Evolutionary conservation across 768 basidiomycete species (phyloP).

Genomic region (Hypholoma sublateritium): DNA sequence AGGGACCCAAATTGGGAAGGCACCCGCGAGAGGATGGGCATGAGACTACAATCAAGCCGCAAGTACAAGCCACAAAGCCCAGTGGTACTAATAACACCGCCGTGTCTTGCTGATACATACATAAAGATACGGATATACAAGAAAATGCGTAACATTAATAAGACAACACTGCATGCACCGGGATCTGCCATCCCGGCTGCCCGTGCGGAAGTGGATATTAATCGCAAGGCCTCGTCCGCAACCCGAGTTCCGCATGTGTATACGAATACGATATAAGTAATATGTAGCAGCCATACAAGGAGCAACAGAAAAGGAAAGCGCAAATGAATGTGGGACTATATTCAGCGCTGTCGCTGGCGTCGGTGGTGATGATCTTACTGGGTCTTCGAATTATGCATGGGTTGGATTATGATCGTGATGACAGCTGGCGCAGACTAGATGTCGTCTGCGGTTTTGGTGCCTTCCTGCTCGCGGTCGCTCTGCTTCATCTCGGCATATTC

Average conservation of each 20-base stretch:
- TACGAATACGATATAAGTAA: conserved; percentile 2
- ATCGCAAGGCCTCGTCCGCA: conserved; percentile 3
- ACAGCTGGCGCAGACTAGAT: background rate
- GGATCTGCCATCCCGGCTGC: background rate
- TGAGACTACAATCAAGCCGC: background rate
- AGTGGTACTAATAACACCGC: background rate
- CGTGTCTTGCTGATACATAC: background rate
- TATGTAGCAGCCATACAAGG: background rate
- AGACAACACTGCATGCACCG: background rate
- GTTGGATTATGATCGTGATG: background rate
- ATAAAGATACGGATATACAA: background rate
- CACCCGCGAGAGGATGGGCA: no score
- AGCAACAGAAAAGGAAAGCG: background rate
- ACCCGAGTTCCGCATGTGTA: background rate
- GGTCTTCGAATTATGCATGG: background rate
- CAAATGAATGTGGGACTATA: background rate
- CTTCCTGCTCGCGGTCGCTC: background rate
- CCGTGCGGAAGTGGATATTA: background rate
- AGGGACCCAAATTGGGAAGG: no score
- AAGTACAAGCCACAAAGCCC: background rate
- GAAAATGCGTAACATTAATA: background rate
- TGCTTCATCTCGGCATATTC: conserved; percentile 1
- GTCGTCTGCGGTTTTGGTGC: background rate
- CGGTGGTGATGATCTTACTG: background rate
- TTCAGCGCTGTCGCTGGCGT: background rate